These are phyloP conservation scores for Beauveria australis DNA, from an alignment of 2,329 filamentous ascomycete genomes.

Conservation along the genomic window DNA sequence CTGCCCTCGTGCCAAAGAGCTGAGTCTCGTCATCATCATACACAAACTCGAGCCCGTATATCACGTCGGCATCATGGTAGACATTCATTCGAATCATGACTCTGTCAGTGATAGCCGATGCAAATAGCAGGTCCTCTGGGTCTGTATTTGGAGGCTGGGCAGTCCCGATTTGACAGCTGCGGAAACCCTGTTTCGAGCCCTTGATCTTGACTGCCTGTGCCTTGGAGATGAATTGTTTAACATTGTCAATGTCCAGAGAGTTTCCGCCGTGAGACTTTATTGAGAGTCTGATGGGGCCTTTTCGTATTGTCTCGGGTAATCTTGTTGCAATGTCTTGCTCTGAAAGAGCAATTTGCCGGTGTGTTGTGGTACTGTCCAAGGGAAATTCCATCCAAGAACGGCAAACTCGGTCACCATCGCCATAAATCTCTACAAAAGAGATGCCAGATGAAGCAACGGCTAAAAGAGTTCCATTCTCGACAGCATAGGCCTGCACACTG, in stretches of 20 bases:
- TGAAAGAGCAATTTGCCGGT: slow-evolving; percentile 64
- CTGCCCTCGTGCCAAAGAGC: slow-evolving; percentile 75
- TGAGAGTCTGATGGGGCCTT: slow-evolving; percentile 60
- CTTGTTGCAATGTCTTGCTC: slow-evolving; percentile 66
- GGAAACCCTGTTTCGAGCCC: slow-evolving; percentile 61
- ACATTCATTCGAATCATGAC: slow-evolving; percentile 67
- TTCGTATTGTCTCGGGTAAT: slow-evolving; percentile 65
- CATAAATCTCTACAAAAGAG: slow-evolving; percentile 75
- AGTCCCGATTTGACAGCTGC: slow-evolving; percentile 64
- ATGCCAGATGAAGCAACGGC: slow-evolving; percentile 75
- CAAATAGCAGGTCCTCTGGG: slow-evolving; percentile 65
- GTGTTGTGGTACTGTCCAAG: slow-evolving; percentile 51
- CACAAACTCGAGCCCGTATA: slow-evolving; percentile 86
- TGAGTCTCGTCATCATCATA: slow-evolving; percentile 83
- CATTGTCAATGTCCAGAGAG: slow-evolving; percentile 68
- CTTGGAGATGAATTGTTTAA: slow-evolving; percentile 63
- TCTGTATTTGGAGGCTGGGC: slow-evolving; percentile 63
- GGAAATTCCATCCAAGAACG: slow-evolving; percentile 74
- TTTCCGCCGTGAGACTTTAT: slow-evolving; percentile 72
- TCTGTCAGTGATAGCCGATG: slow-evolving; percentile 59
- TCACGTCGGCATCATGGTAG: slow-evolving; percentile 60
- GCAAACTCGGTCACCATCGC: slow-evolving; percentile 73
- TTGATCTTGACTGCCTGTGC: slow-evolving; percentile 66
- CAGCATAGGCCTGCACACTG: slow-evolving; percentile 78
- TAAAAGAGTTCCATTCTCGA: slow-evolving; percentile 68